Percentiles rank a stretch among this genome's conserved stretches.
These are phyloP conservation scores for Aspergillus caelatus DNA, from an alignment of 2,329 filamentous ascomycete species.

Conservation along the genomic window DNA sequence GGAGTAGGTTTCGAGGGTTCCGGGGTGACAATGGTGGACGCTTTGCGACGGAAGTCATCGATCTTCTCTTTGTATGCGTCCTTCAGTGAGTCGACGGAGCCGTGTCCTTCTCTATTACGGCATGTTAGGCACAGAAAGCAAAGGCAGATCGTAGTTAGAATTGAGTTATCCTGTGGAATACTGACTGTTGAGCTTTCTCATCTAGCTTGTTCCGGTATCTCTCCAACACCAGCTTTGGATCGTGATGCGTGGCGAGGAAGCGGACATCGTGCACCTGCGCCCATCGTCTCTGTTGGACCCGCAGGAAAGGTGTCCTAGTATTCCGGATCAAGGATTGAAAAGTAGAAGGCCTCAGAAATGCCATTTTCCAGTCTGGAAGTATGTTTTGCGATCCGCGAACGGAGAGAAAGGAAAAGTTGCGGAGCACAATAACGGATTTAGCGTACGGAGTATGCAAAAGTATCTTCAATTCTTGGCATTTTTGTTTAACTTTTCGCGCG, in stretches of 20 bases:
- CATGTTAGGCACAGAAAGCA: slow-evolving; percentile 14
- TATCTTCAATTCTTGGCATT: too few species aligned
- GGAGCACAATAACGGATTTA: neutral
- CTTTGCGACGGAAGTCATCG: slow-evolving; percentile 67
- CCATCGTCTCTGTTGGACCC: slow-evolving; percentile 71
- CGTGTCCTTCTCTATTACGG: slow-evolving; percentile 62
- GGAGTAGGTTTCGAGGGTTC: slow-evolving; percentile 38
- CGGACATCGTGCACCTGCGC: slow-evolving; percentile 91
- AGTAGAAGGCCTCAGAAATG: slow-evolving; percentile 51
- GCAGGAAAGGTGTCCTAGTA: slow-evolving; percentile 29
- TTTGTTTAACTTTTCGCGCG: too few species aligned
- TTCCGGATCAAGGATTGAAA: slow-evolving; percentile 52
- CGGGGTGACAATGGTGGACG: slow-evolving; percentile 58
- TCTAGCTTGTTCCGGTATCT: slow-evolving; percentile 88
- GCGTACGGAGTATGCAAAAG: too few species aligned
- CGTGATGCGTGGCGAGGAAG: slow-evolving; percentile 78
- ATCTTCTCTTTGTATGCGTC: slow-evolving; percentile 86
- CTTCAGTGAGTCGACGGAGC: slow-evolving; percentile 63
- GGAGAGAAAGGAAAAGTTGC: neutral
- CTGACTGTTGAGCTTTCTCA: slow-evolving; percentile 71
- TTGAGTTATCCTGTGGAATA: slow-evolving; percentile 11
- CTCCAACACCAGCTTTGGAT: slow-evolving; percentile 68
- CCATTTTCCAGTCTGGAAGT: slow-evolving; percentile 44
- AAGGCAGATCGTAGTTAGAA: neutral
- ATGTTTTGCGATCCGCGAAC: neutral